Evolutionary conservation across 2,329 filamentous ascomycete species (phyloP), one percentile per base, ranked within the genome.

Genomic region (Apiospora phragmitis): DNA sequence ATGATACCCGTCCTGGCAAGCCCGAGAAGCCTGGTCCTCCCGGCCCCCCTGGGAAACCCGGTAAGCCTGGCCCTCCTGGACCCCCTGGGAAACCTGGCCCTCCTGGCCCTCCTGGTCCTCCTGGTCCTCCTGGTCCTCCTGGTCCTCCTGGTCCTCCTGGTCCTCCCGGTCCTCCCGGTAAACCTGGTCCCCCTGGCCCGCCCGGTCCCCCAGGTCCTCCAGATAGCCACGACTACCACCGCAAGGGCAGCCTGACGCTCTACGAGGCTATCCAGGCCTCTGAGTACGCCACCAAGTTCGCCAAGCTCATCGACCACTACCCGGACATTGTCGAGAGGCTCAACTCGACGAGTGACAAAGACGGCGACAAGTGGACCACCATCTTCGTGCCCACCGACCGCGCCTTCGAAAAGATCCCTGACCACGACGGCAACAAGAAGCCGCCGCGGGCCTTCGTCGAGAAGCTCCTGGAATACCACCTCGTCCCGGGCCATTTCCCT

Each of bases 321-420:
- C 86, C 90, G 0, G 89, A 93, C 68, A 83, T 97, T 0, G 90
- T 95, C 45, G 80, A 92, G 69, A 80, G 90, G 4, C 87, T 98
- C 38, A 96, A 97, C 82, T 88, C 88, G 77, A 95, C 93, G 1
- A n/a, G n/a, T n/a, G 82, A 88, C 45, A 85, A 88, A 29, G 95
- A 95, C 80, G 38, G 18, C 38, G 55, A 62, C 18, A n/a, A n/a
- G n/a, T 62, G 32, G 9, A 89, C 92, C 77, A 97, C 95, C 0
- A 81, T 96, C 68, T 97, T 97, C 76, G 92, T 93, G 1, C 95
- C 95, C 0, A 90, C 89, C 1, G 90, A 97, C 79, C 83, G 86
- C 67, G 94, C 94, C 0, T 95, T 98, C 75, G 89, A 92, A 72
- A 83, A 87, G 74, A 81, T 90, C 32, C 87, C 87, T 2, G 38